Evolutionary conservation across 768 basidiomycete species (phyloP).

Genomic region (Dacryopinax primogenitus): DNA sequence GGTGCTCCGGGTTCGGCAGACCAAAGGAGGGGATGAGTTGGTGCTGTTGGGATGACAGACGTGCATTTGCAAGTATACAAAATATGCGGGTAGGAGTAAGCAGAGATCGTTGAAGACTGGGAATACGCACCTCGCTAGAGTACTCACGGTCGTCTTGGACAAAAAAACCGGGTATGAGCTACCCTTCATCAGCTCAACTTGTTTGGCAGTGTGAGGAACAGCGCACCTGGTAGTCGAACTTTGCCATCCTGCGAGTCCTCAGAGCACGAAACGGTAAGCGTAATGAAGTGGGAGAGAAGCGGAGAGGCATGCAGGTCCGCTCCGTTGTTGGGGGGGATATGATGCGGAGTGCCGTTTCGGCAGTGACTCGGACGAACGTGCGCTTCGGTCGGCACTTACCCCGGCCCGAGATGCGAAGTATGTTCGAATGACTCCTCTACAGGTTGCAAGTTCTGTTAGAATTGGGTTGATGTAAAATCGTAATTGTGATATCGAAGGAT

Average conservation of each 20-base stretch:
- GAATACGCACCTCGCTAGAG: not conserved
- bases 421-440: too few species aligned
- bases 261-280: not conserved
- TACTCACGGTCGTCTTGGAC: slow-evolving; percentile 29
- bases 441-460: too few species aligned
- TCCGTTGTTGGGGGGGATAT: not conserved
- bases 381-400: not conserved
- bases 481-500: not conserved
- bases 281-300: not conserved
- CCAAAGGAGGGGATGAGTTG: slow-evolving; percentile 36
- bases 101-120: not conserved
- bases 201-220: not conserved
- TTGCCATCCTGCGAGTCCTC: not conserved
- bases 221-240: not conserved
- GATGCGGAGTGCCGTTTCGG: not conserved
- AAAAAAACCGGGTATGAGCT: slow-evolving; percentile 35
- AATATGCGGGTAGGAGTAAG: not conserved
- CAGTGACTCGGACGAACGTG: not conserved
- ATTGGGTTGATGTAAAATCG: not conserved
- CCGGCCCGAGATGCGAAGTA: not conserved
- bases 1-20: slow-evolving; percentile 36
- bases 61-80: slow-evolving; percentile 24
- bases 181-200: not conserved
- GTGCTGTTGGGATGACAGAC: too few species aligned
- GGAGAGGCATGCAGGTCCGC: not conserved